Evolutionary conservation across 164 flowering plant genomes (phyloP).

Genomic region (Houttuynia cordata): DNA sequence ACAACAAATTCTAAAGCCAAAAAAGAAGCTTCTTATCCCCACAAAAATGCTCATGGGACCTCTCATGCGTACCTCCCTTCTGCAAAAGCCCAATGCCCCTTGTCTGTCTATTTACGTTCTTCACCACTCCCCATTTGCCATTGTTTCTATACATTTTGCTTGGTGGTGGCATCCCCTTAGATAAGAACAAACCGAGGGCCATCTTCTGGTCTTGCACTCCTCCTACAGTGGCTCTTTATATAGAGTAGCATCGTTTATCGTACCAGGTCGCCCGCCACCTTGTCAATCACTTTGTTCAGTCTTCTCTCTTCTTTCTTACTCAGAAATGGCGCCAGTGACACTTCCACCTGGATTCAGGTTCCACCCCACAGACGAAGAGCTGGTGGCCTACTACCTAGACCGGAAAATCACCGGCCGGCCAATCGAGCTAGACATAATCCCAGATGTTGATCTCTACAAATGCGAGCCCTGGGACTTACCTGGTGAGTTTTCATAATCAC

Average conservation of each 20-base stretch:
- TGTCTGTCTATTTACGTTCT: no score
- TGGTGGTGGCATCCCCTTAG: no score
- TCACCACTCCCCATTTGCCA: no score
- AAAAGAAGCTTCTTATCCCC: constrained; percentile 5
- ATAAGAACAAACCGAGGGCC: background rate
- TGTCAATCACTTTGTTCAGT: background rate
- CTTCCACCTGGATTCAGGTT: constrained; percentile 19
- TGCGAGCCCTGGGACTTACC: constrained; percentile 21
- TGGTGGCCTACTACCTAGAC: constrained; percentile 13
- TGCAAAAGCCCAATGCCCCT: constrained; percentile 1
- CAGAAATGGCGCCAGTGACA: constrained; percentile 4
- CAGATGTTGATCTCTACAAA: constrained; percentile 17
- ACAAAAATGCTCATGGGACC: background rate
- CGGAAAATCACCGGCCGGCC: constrained; percentile 10
- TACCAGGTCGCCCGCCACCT: background rate
- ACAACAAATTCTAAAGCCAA: background rate
- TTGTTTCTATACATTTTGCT: background rate
- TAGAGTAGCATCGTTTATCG: background rate
- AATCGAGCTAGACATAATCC: constrained; percentile 13
- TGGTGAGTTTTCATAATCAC: constrained; percentile 2
- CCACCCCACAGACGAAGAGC: constrained; percentile 20
- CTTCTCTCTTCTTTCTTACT: background rate
- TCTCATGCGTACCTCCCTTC: background rate
- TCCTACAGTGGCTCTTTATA: background rate
- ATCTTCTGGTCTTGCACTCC: background rate